Conservation (phyloP, 2,329 filamentous ascomycete genomes). For the Neospermospora avenae region DNA sequence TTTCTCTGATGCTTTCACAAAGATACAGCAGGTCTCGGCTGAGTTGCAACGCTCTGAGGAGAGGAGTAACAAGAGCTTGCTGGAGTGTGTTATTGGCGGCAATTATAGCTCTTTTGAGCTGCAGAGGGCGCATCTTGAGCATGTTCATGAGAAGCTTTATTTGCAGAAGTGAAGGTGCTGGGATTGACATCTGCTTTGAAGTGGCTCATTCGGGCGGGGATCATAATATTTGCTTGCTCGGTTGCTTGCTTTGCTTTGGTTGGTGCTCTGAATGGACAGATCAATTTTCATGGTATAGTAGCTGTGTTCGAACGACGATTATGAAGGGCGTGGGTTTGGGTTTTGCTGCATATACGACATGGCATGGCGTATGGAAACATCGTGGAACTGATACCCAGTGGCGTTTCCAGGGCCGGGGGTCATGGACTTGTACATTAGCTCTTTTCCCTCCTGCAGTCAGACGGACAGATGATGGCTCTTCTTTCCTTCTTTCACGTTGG, state of each 20-base stretch:
- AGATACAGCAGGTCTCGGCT: slow-evolving; percentile 56
- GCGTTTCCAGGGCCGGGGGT: slow-evolving; percentile 23
- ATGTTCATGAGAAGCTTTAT: slow-evolving; percentile 30
- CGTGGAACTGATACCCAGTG: slow-evolving; percentile 30
- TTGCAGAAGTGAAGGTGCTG: slow-evolving; percentile 21
- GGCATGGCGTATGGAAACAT: slow-evolving; percentile 25
- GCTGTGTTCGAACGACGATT: slow-evolving; percentile 15
- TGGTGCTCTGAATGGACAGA: not conserved
- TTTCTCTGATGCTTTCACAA: slow-evolving; percentile 63
- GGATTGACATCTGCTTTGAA: not conserved
- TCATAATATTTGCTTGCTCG: too few species aligned
- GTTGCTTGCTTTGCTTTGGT: not conserved
- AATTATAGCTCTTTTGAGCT: slow-evolving; percentile 72
- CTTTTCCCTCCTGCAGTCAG: not conserved
- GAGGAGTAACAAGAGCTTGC: slow-evolving; percentile 44
- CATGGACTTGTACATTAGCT: slow-evolving; percentile 27
- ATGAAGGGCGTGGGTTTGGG: slow-evolving; percentile 7
- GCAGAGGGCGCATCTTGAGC: slow-evolving; percentile 56
- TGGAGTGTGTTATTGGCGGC: slow-evolving; percentile 70
- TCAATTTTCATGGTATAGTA: slow-evolving; percentile 1
- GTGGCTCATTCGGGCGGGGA: too few species aligned
- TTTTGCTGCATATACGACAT: slow-evolving; percentile 6
- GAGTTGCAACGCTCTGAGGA: slow-evolving; percentile 40
- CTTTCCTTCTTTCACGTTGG: slow-evolving; percentile 17
- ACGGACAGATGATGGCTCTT: slow-evolving; percentile 9